These are phyloP conservation scores for Backusella circina DNA, from an alignment of 192 early-diverging fungal species.

Conservation along the genomic window DNA sequence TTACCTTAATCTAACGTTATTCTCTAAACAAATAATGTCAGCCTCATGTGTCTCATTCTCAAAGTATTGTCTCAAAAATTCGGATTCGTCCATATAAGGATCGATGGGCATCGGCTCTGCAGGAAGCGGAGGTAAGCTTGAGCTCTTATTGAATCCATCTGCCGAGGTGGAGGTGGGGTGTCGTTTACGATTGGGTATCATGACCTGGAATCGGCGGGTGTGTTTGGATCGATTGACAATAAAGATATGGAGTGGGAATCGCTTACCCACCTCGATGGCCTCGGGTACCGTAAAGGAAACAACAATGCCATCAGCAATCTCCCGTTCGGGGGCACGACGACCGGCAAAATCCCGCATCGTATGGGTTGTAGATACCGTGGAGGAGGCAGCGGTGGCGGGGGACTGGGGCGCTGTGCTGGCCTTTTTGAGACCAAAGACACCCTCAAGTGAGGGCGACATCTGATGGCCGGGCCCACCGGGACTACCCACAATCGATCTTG, in stretches of 20 bases:
- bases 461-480: conserved; percentile 4
- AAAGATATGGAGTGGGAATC: conserved; percentile 50
- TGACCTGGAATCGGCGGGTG: conserved; percentile 46
- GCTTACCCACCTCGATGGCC: conserved; percentile 43
- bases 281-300: conserved; percentile 46
- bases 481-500: conserved; percentile 22
- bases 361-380: not conserved
- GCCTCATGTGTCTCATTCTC: conserved; percentile 58
- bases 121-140: conserved; percentile 39
- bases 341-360: not conserved
- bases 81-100: conserved; percentile 55
- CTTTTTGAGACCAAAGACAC: conserved; percentile 11
- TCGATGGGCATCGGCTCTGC: conserved; percentile 44
- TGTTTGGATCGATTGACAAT: conserved; percentile 56
- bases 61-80: conserved; percentile 50
- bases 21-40: conserved; percentile 56
- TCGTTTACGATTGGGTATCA: conserved; percentile 54
- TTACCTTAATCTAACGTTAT: conserved; percentile 57
- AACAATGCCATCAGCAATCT: conserved; percentile 53
- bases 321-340: conserved; percentile 36
- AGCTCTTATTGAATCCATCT: not conserved
- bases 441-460: not conserved
- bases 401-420: not conserved
- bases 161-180: conserved; percentile 16
- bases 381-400: not conserved